Base-by-base conservation (phyloP, 2,329 filamentous ascomycete species). In the Hymenoscyphus linearis region DNA sequence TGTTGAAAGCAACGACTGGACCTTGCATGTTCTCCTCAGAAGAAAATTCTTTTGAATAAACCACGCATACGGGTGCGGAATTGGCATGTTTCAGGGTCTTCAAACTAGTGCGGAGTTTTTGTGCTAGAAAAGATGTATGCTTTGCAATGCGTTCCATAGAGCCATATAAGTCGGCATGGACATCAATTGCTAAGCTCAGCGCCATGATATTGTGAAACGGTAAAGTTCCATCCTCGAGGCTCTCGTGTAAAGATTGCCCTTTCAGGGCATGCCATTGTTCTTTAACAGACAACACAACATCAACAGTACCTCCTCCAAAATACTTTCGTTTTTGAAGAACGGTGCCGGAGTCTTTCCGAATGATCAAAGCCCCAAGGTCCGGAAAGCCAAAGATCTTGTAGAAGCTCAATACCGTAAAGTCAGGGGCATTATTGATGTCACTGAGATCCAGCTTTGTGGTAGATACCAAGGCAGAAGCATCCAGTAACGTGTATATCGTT, bases 371-470 rank as follows among this genome's bases (percentile, higher is more conserved):
- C 1, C 93, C 93, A 1, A 98, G 79, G 72, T 98, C 91, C 0
- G 93, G 93, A 66, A 97, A 97, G 1, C 95, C 93, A 73, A 98
- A 98, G n/a, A 97, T 93, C 74, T 98, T 99, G 77, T 97, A 96
- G 65, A 98, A 86, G 74, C 93, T 97, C 50, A 98, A 71, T 0
- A 91, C 89, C 0, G 85, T 88, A 67, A 98, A 98, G 73, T 98
- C 93, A 1, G 93, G 90, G 0, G 88, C 85, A 0, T 76, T 72
- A 0, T 78, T 76, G 0, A 80, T 68, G 66, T 89, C 76, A 60
- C 84, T 79, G 2, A 98, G 77, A 70, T 96, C 84, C 6, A 98
- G 78, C 0, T 85, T 85, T 4, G 89, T 85, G 0, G 93, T 96
- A 7, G 91, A 87, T 10, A 86, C 88, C 12, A 91, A 79, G 0